Percentiles rank a stretch among this genome's conserved stretches.
Evolutionary conservation across 805 yeast species (phyloP).

Genomic region (Cyberlindnera bimundalis): DNA sequence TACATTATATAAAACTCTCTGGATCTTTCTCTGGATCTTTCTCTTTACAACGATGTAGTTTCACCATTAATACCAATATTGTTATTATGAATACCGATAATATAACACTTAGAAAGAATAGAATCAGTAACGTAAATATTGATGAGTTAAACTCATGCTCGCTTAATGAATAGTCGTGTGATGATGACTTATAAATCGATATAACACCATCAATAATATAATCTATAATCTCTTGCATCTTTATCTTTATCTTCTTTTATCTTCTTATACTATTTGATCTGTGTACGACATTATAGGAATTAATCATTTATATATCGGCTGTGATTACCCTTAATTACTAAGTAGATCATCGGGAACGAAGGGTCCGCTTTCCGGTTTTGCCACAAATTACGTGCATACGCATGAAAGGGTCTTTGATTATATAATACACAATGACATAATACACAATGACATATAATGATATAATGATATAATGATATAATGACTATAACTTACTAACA

Average conservation of each 20-base stretch:
- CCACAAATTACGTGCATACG: conserved; percentile 1
- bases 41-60: conserved; percentile 18
- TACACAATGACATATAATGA: background rate
- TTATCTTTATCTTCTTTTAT: no score
- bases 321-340: no score
- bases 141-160: conserved; percentile 17
- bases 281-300: no score
- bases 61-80: conserved; percentile 13
- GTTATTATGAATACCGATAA: conserved; percentile 16
- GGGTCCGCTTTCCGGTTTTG: conserved; percentile 1
- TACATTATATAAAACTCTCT: no score
- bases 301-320: no score
- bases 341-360: no score
- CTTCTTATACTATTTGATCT: no score
- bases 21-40: no score
- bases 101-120: conserved; percentile 16
- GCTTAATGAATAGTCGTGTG: conserved; percentile 19
- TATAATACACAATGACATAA: no score
- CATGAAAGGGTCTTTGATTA: no score
- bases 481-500: background rate
- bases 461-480: no score
- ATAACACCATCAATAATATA: conserved; percentile 10
- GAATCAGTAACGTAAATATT: conserved; percentile 12
- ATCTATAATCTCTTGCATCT: conserved; percentile 6
- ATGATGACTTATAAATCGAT: conserved; percentile 13